Conservation (phyloP, 2,329 filamentous ascomycete genomes). For the Remersonia thermophila region DNA sequence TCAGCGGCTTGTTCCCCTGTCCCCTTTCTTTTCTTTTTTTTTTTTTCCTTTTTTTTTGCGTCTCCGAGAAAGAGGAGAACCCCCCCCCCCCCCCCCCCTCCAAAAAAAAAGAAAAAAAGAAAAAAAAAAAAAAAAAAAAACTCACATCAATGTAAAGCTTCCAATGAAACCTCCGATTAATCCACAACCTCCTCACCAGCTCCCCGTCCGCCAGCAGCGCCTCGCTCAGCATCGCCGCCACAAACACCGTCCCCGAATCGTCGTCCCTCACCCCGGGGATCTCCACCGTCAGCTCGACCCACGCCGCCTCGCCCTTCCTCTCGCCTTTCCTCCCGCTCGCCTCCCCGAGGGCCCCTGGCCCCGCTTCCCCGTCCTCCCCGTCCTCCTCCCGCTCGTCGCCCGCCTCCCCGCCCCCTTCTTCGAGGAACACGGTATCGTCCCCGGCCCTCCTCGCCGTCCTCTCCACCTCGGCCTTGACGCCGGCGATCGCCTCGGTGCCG, state of each 20-base stretch:
- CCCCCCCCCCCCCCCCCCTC: no score
- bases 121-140: constrained; percentile 12
- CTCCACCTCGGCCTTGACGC: constrained; percentile 90
- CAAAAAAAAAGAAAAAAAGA: no score
- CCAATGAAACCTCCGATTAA: constrained; percentile 92
- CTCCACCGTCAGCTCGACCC: constrained; percentile 86
- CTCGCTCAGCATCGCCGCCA: constrained; percentile 81
- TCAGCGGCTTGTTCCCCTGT: no score
- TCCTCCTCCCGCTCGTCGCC: constrained; percentile 17
- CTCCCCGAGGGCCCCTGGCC: constrained; percentile 12
- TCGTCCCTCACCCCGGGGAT: constrained; percentile 86
- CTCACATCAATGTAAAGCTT: constrained; percentile 86
- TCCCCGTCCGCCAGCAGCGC: constrained; percentile 63
- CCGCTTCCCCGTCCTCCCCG: constrained; percentile 21
- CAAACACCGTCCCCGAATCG: constrained; percentile 75
- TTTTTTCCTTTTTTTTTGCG: no score
- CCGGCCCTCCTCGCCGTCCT: constrained; percentile 37
- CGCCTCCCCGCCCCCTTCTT: constrained; percentile 14
- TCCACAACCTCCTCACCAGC: constrained; percentile 61
- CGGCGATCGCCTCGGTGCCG: constrained; percentile 90
- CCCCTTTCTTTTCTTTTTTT: no score
- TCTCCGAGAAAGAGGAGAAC: no score
- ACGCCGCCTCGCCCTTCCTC: constrained; percentile 44
- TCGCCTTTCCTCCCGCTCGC: constrained; percentile 35
- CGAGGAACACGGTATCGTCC: no score